A percentile compares a stretch with the other conserved stretches of the same genome.
Evolutionary conservation across 2,329 filamentous ascomycete genomes (phyloP).

Genomic region (Alternaria solani): DNA sequence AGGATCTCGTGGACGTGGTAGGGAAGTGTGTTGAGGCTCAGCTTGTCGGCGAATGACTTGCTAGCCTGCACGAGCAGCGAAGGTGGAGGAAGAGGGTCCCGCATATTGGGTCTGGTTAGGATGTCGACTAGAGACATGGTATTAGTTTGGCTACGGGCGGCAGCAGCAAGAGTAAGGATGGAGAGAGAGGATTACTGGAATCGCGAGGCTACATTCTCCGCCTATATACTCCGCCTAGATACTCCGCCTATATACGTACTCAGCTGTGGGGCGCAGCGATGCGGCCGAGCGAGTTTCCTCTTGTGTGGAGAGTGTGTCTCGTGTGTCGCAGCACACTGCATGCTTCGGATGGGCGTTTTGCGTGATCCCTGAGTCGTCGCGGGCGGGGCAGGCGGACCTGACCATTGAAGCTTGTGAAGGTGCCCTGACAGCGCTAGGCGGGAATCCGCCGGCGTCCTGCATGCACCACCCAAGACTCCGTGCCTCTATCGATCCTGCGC

Average conservation of each 20-base stretch:
- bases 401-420: conserved; percentile 1
- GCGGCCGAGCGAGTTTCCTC: conserved; percentile 5
- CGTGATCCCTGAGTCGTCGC: conserved; percentile 18
- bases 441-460: conserved; percentile 10
- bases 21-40: conserved; percentile 72
- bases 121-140: conserved; percentile 30
- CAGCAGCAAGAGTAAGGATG: neutral
- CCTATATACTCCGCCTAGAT: conserved; percentile 11
- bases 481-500: conserved; percentile 17
- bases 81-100: conserved; percentile 73
- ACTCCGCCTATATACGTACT: conserved; percentile 10
- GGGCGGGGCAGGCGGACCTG: conserved; percentile 20
- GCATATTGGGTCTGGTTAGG: conserved; percentile 61
- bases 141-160: conserved; percentile 16
- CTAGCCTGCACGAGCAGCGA: conserved; percentile 64
- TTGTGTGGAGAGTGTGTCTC: conserved; percentile 13
- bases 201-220: conserved; percentile 14
- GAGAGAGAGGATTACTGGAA: conserved; percentile 12
- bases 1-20: conserved; percentile 80
- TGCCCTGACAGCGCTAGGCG: conserved; percentile 14
- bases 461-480: conserved; percentile 12
- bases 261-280: conserved; percentile 5
- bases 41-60: conserved; percentile 69
- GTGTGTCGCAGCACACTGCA: conserved; percentile 10
- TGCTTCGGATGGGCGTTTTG: conserved; percentile 20